Conservation (phyloP, 2,329 filamentous ascomycete genomes). For the Fusarium acutatum region DNA sequence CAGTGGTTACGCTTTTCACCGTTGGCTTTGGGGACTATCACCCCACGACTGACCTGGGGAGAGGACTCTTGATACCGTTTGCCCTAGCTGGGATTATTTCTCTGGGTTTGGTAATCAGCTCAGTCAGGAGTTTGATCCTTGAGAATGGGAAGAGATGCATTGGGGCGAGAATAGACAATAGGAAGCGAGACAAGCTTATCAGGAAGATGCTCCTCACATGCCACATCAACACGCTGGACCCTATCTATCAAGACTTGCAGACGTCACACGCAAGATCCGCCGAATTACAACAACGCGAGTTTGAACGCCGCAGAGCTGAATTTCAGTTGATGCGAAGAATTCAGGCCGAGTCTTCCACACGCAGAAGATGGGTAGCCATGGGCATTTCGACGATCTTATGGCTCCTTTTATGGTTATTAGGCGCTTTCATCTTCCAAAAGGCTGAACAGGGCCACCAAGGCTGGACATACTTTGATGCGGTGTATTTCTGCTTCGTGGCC, state of each 20-base stretch:
- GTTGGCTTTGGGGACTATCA: neutral
- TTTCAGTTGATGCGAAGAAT: neutral
- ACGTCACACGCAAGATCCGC: neutral
- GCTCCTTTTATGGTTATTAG: neutral
- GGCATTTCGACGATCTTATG: neutral
- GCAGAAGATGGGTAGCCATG: neutral
- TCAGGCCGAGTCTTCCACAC: neutral
- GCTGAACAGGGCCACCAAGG: neutral
- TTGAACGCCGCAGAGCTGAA: neutral
- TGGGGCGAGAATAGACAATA: neutral
- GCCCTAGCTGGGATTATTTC: neutral
- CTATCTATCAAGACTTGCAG: neutral
- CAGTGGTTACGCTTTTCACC: neutral
- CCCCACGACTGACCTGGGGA: neutral
- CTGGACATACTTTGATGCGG: slow-evolving; percentile 1
- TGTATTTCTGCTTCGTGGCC: slow-evolving; percentile 1
- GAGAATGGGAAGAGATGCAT: neutral
- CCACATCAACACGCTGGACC: neutral
- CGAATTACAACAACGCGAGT: neutral
- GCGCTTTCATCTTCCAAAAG: neutral
- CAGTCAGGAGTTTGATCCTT: neutral
- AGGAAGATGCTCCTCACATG: neutral
- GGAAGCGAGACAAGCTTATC: neutral
- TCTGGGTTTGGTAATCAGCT: neutral
- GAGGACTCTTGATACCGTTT: neutral